phyloP scores from a whole-genome alignment of 371 early-diverging fungal genomes.

The Polyrhizophydium stewartii region DNA sequence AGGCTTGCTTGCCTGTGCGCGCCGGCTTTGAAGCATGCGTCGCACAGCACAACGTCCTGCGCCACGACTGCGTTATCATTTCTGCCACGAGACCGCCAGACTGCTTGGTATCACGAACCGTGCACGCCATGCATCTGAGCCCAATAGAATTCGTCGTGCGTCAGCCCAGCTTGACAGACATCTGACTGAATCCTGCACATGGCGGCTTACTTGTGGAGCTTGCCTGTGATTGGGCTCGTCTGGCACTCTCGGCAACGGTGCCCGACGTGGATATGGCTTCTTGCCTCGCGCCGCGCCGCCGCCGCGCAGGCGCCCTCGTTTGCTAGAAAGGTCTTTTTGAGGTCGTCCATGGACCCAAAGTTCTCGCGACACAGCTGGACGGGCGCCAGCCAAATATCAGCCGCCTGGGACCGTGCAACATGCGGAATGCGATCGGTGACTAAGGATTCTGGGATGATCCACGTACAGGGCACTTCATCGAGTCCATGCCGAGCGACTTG shows the following conservation, averaged over 20 bases:
- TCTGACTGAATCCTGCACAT: too few species aligned
- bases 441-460: not conserved
- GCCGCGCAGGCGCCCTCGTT: too few species aligned
- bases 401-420: not conserved
- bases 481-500: slow-evolving; percentile 24
- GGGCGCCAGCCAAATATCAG: not conserved
- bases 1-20: slow-evolving; percentile 15
- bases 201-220: slow-evolving; percentile 6
- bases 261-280: slow-evolving; percentile 18
- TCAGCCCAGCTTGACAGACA: too few species aligned
- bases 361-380: slow-evolving; percentile 34
- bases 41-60: too few species aligned
- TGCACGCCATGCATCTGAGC: too few species aligned
- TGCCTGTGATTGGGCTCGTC: slow-evolving; percentile 11
- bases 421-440: not conserved
- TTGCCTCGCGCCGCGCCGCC: slow-evolving; percentile 5
- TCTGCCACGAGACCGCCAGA: too few species aligned
- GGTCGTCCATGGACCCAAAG: slow-evolving; percentile 29
- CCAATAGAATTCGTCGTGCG: too few species aligned
- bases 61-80: too few species aligned
- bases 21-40: slow-evolving; percentile 29
- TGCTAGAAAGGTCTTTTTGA: slow-evolving; percentile 21
- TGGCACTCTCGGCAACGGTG: slow-evolving; percentile 12
- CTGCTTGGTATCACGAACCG: too few species aligned
- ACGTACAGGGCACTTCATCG: slow-evolving; percentile 36